These are phyloP conservation scores for Xylariaceae sp. DNA, from an alignment of 2,329 filamentous ascomycete species.

Conservation along the genomic window DNA sequence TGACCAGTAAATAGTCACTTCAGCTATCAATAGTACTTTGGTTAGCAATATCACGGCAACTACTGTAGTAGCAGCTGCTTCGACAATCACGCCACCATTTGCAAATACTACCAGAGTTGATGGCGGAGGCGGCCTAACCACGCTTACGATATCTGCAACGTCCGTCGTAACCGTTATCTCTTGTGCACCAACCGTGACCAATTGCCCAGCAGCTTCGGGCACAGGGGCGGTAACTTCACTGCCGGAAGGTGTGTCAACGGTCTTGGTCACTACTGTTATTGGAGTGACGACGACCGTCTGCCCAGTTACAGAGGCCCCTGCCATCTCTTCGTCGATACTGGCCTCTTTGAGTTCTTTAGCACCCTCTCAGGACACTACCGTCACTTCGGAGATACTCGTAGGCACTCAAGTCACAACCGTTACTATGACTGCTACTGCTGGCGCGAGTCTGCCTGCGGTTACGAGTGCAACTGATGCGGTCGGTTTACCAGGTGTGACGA, in stretches of 20 bases:
- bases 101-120: slow-evolving; percentile 24
- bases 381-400: slow-evolving; percentile 2
- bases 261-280: slow-evolving; percentile 36
- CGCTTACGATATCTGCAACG: slow-evolving; percentile 34
- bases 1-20: slow-evolving; percentile 9
- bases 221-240: slow-evolving; percentile 28
- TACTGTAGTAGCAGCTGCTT: neutral
- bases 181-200: slow-evolving; percentile 36
- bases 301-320: slow-evolving; percentile 34
- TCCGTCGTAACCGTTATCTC: slow-evolving; percentile 37
- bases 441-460: neutral
- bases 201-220: slow-evolving; percentile 36
- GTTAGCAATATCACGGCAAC: neutral
- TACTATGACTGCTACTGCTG: neutral
- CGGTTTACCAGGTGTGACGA: neutral
- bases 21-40: neutral
- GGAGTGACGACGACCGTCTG: slow-evolving; percentile 40
- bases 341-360: slow-evolving; percentile 26
- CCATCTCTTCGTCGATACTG: slow-evolving; percentile 37
- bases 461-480: neutral
- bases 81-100: slow-evolving; percentile 15
- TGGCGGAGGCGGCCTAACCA: slow-evolving; percentile 28
- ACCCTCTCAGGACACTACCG: slow-evolving; percentile 17
- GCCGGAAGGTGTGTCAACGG: slow-evolving; percentile 33
- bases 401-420: slow-evolving; percentile 9